Base-by-base conservation (phyloP, 495 filamentous ascomycete genomes). In the Cairneyella variabilis region DNA sequence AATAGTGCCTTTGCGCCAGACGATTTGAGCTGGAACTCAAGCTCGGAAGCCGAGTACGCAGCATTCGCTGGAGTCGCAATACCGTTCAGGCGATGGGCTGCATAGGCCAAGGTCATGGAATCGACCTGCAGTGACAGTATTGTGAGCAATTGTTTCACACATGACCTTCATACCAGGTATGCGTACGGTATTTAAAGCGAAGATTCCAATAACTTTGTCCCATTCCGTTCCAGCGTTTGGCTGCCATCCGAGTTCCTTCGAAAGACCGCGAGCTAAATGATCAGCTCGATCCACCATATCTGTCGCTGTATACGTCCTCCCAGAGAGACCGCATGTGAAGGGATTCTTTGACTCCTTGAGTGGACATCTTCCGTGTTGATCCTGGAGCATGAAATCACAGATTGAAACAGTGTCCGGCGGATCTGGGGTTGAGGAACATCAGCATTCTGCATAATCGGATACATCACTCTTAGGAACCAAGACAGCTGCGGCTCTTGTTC, bases 41-140 rank as follows among this genome's bases (percentile, higher is more conserved):
- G 71, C 66, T 96, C 91, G 7, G 72, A 61, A 46, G 78, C 78
- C 2, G 83, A 86, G 69, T 95, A 95, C 10, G 86, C 84, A 10
- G 91, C 90, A 65, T 93, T 96, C 22, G 88, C 90, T 0, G 90
- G 89, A 0, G 84, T 84, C 4, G 80, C 76, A 36, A 96, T 78
- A 47, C 90, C 91, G 2, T 81, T 83, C 3, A 95, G 67, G 26
- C 84, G 76, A 64, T 95, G 90, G 14, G 85, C 75, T 0, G 89
- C 86, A 78, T 87, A 91, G 14, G 79, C 76, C 10, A 91, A 72
- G 10, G 89, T 78, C 42, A 93, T 53, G 40, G 85, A 89, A 67
- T 96, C 91, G 54, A 96, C 83, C 89, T 95, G 45, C 9, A 25
- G 14, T 43, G 12, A 4, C 14, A 18, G n/a, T 12, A 42, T 36